phyloP scores from a whole-genome alignment of 1,284 basidiomycete genomes.

The Ganoderma meredithae region DNA sequence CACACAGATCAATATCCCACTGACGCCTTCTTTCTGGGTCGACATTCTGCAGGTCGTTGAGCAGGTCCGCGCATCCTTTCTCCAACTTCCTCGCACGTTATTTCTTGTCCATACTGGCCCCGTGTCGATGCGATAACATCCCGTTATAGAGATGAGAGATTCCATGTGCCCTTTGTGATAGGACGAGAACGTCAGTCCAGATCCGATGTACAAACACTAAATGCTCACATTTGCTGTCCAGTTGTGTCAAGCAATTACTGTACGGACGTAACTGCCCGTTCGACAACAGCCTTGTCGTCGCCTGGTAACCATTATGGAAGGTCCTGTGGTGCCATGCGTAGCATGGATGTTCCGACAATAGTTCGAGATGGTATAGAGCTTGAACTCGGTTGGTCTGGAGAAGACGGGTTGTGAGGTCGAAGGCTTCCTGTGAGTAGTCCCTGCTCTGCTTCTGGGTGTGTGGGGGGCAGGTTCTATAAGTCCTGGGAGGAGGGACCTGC shows the following conservation, averaged over 20 bases:
- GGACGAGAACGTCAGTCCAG: neutral
- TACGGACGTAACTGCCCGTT: conserved; percentile 84
- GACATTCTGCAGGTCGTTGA: conserved; percentile 59
- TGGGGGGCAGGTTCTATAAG: conserved; percentile 18
- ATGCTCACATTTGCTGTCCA: conserved; percentile 85
- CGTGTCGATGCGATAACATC: conserved; percentile 57
- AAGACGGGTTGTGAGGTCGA: conserved; percentile 78
- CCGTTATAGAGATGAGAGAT: conserved; percentile 83
- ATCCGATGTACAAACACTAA: neutral
- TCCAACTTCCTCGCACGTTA: conserved; percentile 47
- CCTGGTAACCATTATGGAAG: conserved; percentile 41
- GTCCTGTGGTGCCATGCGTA: conserved; percentile 69
- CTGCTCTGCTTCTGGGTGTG: conserved; percentile 65
- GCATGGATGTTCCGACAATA: conserved; percentile 80
- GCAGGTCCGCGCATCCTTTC: conserved; percentile 59
- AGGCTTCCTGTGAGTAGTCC: conserved; percentile 74
- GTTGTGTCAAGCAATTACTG: conserved; percentile 77
- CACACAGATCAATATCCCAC: conserved; percentile 72
- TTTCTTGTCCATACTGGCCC: conserved; percentile 35
- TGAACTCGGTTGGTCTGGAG: conserved; percentile 78
- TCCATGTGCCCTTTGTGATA: conserved; percentile 85
- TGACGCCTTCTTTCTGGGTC: conserved; percentile 62
- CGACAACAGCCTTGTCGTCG: conserved; percentile 61
- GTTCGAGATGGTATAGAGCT: conserved; percentile 95
- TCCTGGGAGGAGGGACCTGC: conserved; percentile 14